These are phyloP conservation scores for Trifolium fragiferum DNA, from an alignment of 306 rosid species.

Conservation along the genomic window DNA sequence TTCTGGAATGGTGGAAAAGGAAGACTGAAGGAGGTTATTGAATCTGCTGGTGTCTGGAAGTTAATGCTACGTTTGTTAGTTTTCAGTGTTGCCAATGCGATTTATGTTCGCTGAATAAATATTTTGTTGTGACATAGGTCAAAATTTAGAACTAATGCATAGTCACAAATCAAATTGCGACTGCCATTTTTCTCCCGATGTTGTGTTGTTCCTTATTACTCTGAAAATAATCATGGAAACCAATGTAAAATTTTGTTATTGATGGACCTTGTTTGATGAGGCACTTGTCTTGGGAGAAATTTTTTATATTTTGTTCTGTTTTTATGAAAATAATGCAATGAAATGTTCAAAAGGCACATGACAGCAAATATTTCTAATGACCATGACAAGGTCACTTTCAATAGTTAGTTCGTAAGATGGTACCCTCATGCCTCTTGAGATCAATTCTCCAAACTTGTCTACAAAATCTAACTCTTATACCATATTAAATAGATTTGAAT, in stretches of 20 bases:
- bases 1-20: slow-evolving; percentile 83
- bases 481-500: too few relatives aligned
- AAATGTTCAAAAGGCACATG: slow-evolving; percentile 20
- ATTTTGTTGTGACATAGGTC: slow-evolving; percentile 24
- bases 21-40: slow-evolving; percentile 56
- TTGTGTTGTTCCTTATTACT: slow-evolving; percentile 2
- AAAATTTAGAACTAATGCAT: slow-evolving; percentile 29
- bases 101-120: slow-evolving; percentile 47
- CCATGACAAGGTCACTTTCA: neutral
- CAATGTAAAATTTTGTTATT: neutral
- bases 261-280: neutral
- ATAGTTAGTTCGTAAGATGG: too few relatives aligned
- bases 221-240: neutral
- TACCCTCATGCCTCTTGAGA: neutral
- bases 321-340: neutral
- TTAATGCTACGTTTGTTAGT: slow-evolving; percentile 26
- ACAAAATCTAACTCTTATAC: too few relatives aligned
- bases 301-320: neutral
- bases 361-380: slow-evolving; percentile 9
- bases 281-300: neutral
- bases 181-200: slow-evolving; percentile 18
- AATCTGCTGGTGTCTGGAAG: slow-evolving; percentile 32
- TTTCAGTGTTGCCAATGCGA: slow-evolving; percentile 39
- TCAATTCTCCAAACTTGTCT: neutral
- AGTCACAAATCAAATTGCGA: slow-evolving; percentile 24